Evolutionary conservation across 1,284 basidiomycete species (phyloP).

Genomic region (Lentinula novae-zelandiae): DNA sequence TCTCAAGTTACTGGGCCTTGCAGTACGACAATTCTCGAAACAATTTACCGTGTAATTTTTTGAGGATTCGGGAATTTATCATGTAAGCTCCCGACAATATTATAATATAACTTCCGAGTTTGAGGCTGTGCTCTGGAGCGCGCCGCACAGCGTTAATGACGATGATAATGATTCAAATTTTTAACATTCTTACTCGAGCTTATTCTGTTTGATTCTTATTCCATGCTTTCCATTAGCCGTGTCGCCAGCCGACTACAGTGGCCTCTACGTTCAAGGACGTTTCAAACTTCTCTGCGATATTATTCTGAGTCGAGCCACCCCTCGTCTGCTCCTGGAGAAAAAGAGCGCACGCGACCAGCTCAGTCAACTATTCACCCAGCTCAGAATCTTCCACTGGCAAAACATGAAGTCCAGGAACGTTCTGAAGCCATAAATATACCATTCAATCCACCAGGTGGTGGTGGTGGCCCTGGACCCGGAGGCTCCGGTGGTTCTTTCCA

Average conservation of each 20-base stretch:
- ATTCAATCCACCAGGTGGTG: constrained; percentile 39
- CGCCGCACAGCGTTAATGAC: too few species aligned
- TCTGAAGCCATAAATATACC: constrained; percentile 31
- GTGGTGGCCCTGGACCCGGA: constrained; percentile 26
- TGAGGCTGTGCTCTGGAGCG: background rate
- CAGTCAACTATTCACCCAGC: background rate
- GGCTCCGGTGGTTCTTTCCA: constrained; percentile 28
- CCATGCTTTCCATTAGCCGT: background rate
- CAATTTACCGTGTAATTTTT: too few species aligned
- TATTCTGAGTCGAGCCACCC: background rate
- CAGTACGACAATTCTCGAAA: too few species aligned
- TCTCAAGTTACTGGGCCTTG: too few species aligned
- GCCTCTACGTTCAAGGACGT: background rate
- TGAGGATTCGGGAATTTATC: too few species aligned
- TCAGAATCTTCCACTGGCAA: background rate
- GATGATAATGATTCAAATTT: background rate
- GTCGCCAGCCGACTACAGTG: constrained; percentile 2
- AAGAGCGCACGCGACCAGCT: background rate
- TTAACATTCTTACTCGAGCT: background rate
- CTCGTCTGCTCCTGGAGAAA: background rate
- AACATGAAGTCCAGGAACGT: constrained; percentile 37
- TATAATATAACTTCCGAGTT: too few species aligned
- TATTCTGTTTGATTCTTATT: background rate
- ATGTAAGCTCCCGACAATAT: too few species aligned
- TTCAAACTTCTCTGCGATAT: background rate